These are phyloP conservation scores for Paecilomyces sp. DNA, from an alignment of 2,329 filamentous ascomycete species.

Conservation along the genomic window DNA sequence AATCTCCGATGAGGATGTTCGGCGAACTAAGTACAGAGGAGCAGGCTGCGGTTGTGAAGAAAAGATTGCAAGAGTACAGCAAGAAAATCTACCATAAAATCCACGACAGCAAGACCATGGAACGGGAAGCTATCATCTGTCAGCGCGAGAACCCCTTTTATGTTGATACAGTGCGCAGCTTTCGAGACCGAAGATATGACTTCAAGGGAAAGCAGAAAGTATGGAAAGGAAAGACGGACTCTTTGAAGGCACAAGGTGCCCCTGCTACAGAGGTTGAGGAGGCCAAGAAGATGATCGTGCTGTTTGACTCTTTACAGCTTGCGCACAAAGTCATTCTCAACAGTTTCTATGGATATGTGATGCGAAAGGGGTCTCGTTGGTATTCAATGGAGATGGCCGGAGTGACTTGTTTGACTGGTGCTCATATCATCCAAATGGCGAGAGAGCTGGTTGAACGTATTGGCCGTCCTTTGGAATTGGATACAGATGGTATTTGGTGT, in stretches of 20 bases:
- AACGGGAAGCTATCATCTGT: constrained; percentile 94
- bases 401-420: constrained; percentile 93
- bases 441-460: constrained; percentile 88
- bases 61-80: constrained; percentile 83
- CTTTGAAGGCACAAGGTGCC: constrained; percentile 76
- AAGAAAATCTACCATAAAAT: constrained; percentile 99
- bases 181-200: constrained; percentile 94
- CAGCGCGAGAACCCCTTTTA: constrained; percentile 98
- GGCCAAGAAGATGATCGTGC: constrained; percentile 96
- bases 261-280: constrained; percentile 71
- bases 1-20: constrained; percentile 65
- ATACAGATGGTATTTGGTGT: constrained; percentile 99
- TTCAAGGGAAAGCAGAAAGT: constrained; percentile 98
- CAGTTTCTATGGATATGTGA: constrained; percentile 98
- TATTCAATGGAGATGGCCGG: constrained; percentile 99
- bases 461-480: constrained; percentile 83
- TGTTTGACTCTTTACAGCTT: constrained; percentile 92
- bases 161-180: constrained; percentile 90
- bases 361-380: constrained; percentile 98
- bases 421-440: constrained; percentile 94
- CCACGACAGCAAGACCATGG: constrained; percentile 85
- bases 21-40: constrained; percentile 76
- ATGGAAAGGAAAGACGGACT: constrained; percentile 94
- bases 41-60: constrained; percentile 71
- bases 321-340: constrained; percentile 99